Evolutionary conservation across 2,329 filamentous ascomycete genomes (phyloP).

Genomic region (Ophiostoma sp.): DNA sequence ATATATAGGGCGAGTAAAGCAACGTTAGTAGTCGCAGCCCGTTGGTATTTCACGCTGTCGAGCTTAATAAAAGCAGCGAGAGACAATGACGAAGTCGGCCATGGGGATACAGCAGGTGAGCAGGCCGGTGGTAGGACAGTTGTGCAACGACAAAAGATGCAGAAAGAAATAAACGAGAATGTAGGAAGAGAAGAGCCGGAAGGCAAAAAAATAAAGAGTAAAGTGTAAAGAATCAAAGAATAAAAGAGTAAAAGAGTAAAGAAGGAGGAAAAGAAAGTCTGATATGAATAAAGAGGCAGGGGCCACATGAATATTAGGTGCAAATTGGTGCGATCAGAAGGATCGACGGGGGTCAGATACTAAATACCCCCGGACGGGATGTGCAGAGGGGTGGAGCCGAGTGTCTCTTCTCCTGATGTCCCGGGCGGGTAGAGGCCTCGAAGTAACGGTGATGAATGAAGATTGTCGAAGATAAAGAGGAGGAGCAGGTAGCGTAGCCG

Average conservation of each 20-base stretch:
- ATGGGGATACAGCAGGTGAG: not conserved
- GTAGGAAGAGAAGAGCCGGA: not conserved
- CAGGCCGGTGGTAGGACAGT: not conserved
- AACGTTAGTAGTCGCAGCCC: too few species aligned
- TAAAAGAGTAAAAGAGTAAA: not conserved
- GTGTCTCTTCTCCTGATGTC: not conserved
- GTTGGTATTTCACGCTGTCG: not conserved
- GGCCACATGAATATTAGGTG: not conserved
- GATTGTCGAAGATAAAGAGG: too few species aligned
- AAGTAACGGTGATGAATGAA: not conserved
- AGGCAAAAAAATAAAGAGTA: not conserved
- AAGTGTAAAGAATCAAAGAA: not conserved
- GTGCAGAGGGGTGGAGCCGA: not conserved
- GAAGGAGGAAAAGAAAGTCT: too few species aligned
- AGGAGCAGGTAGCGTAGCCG: not conserved
- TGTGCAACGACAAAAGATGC: not conserved
- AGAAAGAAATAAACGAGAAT: not conserved
- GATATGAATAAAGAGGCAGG: not conserved
- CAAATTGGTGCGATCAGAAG: not conserved
- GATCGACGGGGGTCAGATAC: conserved; percentile 18
- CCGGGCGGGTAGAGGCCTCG: conserved; percentile 2
- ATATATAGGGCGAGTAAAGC: too few species aligned
- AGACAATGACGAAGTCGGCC: conserved; percentile 5
- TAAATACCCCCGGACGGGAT: conserved; percentile 19
- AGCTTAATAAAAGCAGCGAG: conserved; percentile 5